These are phyloP conservation scores for Gryganskiella cystojenkinii DNA, from an alignment of 192 early-diverging fungal species.

Conservation along the genomic window DNA sequence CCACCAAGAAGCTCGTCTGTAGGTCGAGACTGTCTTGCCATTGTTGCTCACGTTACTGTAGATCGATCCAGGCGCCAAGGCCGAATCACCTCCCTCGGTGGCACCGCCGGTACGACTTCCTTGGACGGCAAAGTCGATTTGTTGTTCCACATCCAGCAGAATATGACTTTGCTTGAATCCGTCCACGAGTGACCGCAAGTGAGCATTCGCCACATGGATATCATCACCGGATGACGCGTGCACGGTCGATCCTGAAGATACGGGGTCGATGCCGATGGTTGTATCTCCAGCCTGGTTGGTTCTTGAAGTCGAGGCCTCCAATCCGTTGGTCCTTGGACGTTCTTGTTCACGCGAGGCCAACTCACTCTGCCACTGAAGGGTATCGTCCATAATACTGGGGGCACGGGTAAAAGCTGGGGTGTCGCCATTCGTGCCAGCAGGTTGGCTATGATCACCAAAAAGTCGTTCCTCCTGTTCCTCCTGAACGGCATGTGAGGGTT, in stretches of 20 bases:
- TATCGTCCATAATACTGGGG: constrained; percentile 40
- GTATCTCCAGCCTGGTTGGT: constrained; percentile 18
- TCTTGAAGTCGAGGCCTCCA: neutral
- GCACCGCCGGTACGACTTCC: constrained; percentile 5
- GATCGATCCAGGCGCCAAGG: constrained; percentile 15
- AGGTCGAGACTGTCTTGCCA: constrained; percentile 44
- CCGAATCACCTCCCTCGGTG: neutral
- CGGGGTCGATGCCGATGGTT: constrained; percentile 36
- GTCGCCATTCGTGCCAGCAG: constrained; percentile 1
- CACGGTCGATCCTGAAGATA: constrained; percentile 20
- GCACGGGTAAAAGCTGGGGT: constrained; percentile 18
- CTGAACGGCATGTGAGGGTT: constrained; percentile 2
- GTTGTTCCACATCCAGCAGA: constrained; percentile 20
- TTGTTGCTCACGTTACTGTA: constrained; percentile 7
- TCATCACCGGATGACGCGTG: constrained; percentile 20
- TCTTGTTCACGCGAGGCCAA: constrained; percentile 42
- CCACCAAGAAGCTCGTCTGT: constrained; percentile 66
- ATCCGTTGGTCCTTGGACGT: constrained; percentile 6
- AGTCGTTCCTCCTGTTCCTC: constrained; percentile 34
- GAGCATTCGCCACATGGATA: neutral
- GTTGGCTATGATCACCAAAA: neutral
- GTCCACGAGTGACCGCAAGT: constrained; percentile 45
- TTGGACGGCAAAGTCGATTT: constrained; percentile 25
- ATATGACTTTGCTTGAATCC: constrained; percentile 47
- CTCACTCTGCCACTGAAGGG: constrained; percentile 44